These are phyloP conservation scores for Anaeromyces robustus DNA, from an alignment of 192 early-diverging fungal species.

Conservation along the genomic window DNA sequence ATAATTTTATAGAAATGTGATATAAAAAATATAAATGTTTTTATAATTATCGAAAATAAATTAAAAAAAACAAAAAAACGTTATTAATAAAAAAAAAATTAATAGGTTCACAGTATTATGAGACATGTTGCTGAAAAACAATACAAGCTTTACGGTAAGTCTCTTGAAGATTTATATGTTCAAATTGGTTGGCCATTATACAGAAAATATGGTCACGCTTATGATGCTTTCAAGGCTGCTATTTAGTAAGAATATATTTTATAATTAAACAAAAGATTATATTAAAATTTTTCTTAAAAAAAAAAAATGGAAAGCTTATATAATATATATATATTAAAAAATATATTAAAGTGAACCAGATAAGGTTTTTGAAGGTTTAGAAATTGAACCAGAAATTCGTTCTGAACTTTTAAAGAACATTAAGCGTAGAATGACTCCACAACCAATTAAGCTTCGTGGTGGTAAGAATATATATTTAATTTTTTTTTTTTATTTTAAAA, in stretches of 20 bases:
- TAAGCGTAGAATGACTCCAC: conserved; percentile 79
- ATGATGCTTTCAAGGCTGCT: conserved; percentile 90
- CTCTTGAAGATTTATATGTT: conserved; percentile 65
- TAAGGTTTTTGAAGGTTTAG: conserved; percentile 66
- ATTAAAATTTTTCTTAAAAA: too few relatives aligned
- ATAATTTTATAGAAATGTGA: not conserved
- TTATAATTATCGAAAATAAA: too few relatives aligned
- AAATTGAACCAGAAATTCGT: conserved; percentile 37
- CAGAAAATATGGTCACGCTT: conserved; percentile 88
- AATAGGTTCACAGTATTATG: conserved; percentile 61
- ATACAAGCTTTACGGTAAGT: not conserved
- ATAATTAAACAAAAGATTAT: too few relatives aligned
- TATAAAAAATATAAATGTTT: too few relatives aligned
- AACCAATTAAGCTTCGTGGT: conserved; percentile 88
- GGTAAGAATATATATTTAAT: conserved; percentile 15
- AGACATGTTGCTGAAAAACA: conserved; percentile 77
- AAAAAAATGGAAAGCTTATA: too few relatives aligned
- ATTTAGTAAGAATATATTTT: conserved; percentile 47
- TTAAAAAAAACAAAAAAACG: too few relatives aligned
- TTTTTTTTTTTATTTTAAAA: not conserved
- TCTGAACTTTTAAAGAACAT: conserved; percentile 73
- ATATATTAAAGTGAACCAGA: conserved; percentile 51
- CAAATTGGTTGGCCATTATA: conserved; percentile 89
- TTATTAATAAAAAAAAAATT: not conserved
- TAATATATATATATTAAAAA: too few relatives aligned